Percentiles rank a stretch among this genome's conserved stretches.
Evolutionary conservation across 177 flowering plant genomes (phyloP).

Genomic region (Vitis hybrid): DNA sequence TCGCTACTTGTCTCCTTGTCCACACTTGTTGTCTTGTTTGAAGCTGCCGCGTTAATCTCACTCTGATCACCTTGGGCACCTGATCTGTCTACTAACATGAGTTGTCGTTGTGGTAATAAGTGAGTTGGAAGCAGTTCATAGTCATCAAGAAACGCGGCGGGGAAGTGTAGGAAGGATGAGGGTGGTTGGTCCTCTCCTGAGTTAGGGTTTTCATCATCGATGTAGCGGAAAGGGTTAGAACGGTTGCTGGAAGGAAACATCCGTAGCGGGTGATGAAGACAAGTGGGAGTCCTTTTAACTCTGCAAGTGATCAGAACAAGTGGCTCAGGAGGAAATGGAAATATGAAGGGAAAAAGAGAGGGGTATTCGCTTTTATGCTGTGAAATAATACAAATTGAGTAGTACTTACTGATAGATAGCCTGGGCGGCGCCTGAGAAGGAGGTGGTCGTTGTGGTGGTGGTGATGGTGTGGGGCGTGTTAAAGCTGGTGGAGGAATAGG

Average conservation of each 20-base stretch:
- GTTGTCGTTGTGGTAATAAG: slow-evolving; percentile 17
- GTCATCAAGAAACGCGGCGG: slow-evolving; percentile 16
- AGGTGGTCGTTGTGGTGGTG: neutral
- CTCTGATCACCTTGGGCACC: neutral
- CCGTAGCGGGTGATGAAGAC: neutral
- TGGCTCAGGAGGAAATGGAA: too few relatives aligned
- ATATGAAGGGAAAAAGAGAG: too few relatives aligned
- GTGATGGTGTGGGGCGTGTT: too few relatives aligned
- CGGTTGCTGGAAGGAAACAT: slow-evolving; percentile 1
- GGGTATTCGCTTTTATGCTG: too few relatives aligned
- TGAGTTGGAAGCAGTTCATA: slow-evolving; percentile 9
- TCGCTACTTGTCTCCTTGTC: neutral
- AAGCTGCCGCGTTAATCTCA: neutral
- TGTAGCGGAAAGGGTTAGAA: neutral
- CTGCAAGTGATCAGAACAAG: too few relatives aligned
- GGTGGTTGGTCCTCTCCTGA: slow-evolving; percentile 10
- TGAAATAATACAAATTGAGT: neutral
- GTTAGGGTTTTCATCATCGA: slow-evolving; percentile 9
- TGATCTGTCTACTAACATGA: neutral
- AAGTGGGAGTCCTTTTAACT: too few relatives aligned
- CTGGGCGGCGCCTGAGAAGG: neutral
- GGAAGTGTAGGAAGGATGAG: slow-evolving; percentile 17
- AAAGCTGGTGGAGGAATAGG: neutral
- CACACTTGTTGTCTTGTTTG: neutral
- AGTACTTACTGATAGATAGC: neutral